Evolutionary conservation across 2,329 filamentous ascomycete species (phyloP).

Genomic region (Colletotrichum sidae): DNA sequence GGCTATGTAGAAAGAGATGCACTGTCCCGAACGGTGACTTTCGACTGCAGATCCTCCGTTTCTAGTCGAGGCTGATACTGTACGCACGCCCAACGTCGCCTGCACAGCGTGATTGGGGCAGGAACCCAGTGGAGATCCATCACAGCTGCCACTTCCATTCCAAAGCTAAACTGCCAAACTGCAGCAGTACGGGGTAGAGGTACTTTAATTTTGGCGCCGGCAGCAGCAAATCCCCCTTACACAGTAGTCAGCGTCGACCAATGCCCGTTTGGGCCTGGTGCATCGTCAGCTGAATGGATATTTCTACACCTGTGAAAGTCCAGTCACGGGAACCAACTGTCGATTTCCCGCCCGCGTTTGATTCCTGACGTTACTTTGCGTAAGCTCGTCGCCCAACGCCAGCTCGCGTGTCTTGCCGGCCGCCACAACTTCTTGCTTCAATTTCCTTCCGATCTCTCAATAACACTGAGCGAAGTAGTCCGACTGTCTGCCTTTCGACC

Average conservation of each 20-base stretch:
- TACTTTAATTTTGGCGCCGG: conserved; percentile 23
- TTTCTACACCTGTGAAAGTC: background rate
- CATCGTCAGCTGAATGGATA: conserved; percentile 6
- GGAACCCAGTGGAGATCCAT: conserved; percentile 1
- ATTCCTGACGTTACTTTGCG: no score
- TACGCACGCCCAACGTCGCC: background rate
- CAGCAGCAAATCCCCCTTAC: background rate
- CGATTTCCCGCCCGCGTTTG: conserved; percentile 19
- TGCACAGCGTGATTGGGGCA: conserved; percentile 17
- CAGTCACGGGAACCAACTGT: conserved; percentile 30
- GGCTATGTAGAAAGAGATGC: background rate
- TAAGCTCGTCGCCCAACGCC: no score
- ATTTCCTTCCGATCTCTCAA: conserved; percentile 21
- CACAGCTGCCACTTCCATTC: conserved; percentile 7
- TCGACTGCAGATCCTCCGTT: no score
- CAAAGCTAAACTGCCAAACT: background rate
- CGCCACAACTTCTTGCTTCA: background rate
- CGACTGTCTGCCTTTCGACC: background rate
- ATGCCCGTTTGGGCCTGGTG: conserved; percentile 2
- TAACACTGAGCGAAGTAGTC: conserved; percentile 3
- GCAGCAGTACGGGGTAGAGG: conserved; percentile 10
- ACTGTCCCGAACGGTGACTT: background rate
- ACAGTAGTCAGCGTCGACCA: background rate
- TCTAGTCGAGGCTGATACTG: no score
- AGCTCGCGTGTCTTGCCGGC: background rate